Base-by-base conservation (phyloP, 306 rosid genomes). In the Pyrus bretschneideri region DNA sequence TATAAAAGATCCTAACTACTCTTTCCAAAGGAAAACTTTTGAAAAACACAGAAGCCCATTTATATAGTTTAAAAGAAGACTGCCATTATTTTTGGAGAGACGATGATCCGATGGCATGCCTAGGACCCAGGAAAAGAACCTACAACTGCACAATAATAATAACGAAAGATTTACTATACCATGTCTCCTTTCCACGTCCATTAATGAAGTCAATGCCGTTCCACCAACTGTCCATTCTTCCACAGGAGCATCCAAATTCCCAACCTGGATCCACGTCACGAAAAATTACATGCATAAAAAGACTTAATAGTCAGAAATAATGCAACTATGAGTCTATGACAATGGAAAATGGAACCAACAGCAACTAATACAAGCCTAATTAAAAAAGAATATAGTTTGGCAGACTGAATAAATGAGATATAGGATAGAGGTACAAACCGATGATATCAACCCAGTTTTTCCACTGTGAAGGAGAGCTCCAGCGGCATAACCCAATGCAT, bases 141-240 rank as follows among this genome's bases (percentile, higher is more conserved):
- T 23, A 42, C 23, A 74, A 71, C 52, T 49, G 30, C 30, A 40
- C 13, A 63, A 38, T 8, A 42, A 64, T 3, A 38, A 31, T 35
- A 75, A 57, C 15, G 4, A 44, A 42, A 62, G 40, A 70, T 72
- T 38, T 49, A 55, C 55, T 23, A 40, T 85, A 96, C 99, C 99
- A 49, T 96, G 99, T 85, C 99, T 96, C 88, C 99, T 87, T 90
- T 96, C 99, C 61, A 92, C 98, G 11, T 96, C 99, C 99, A 96
- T 96, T 73, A 96, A 72, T 46, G 98, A 49, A 72, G 96, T 92
- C 78, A 96, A 90, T 73, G 98, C 93, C 17, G 97, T 96, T 74
- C 99, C 99, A 75, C 98, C 88, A 85, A 91, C 99, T 6, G 89
- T 86, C 98, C 99, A 96, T 76, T 89, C 96, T 80, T 88, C 92